Conservation (phyloP, 2,329 filamentous ascomycete genomes). For the Rhynchosporium secalis region DNA sequence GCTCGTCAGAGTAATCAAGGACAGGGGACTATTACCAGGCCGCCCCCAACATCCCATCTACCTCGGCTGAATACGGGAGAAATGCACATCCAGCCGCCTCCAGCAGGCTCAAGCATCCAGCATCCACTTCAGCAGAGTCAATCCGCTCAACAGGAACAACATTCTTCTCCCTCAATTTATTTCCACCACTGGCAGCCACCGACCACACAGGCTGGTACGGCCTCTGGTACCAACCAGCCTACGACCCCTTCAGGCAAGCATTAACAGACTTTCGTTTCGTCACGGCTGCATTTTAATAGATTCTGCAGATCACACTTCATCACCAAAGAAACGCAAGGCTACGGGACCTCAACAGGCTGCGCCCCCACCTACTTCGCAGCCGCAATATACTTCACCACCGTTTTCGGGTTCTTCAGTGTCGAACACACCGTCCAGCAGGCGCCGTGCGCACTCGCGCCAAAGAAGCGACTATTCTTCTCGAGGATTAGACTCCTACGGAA, state of each 20-base stretch:
- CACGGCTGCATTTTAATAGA: conserved; percentile 35
- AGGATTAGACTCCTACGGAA: conserved; percentile 40
- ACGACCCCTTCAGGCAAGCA: conserved; percentile 71
- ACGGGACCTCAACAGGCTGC: conserved; percentile 53
- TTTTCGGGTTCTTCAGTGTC: conserved; percentile 55
- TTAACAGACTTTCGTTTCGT: conserved; percentile 48
- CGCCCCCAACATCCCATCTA: conserved; percentile 39
- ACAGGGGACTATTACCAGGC: conserved; percentile 33
- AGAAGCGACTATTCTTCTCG: conserved; percentile 58
- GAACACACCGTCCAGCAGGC: conserved; percentile 54
- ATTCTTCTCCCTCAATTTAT: conserved; percentile 72
- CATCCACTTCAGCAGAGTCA: conserved; percentile 54
- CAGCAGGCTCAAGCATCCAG: conserved; percentile 44
- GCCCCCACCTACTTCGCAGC: conserved; percentile 48
- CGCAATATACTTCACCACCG: conserved; percentile 53
- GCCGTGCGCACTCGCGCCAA: conserved; percentile 62
- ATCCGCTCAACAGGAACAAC: conserved; percentile 50
- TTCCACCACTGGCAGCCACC: conserved; percentile 95
- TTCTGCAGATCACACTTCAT: conserved; percentile 63
- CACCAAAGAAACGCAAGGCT: conserved; percentile 84
- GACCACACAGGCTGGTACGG: conserved; percentile 56
- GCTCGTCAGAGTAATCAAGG: conserved; percentile 34
- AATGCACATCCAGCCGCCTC: conserved; percentile 43
- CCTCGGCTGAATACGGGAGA: conserved; percentile 47
- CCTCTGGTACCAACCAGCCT: conserved; percentile 60